Base-by-base conservation (phyloP, 106 monocot species). In the Acorus gramineus region DNA sequence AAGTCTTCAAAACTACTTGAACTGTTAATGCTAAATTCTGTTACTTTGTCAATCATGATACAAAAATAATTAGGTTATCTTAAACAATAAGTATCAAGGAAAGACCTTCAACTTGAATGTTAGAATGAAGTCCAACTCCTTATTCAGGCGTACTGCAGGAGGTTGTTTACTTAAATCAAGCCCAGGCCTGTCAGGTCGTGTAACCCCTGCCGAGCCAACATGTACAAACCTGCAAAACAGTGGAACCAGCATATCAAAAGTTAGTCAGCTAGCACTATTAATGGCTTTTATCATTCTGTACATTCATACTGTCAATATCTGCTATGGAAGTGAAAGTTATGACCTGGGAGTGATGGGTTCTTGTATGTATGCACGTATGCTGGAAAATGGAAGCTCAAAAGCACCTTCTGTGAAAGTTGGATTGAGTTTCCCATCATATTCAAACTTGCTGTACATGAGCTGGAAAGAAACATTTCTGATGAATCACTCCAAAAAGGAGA, bases 401-500 rank as follows among this genome's bases (percentile, higher is more conserved):
- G 76, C 55, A 44, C 91, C 91, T 84, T 91, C 96, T 2, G 66
- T 68, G 77, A 98, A 98, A 64, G 81, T 85, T 52, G 88, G 96
- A 61, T 98, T 98, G 50, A 98, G 83, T 68, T 81, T 91, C 11
- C 96, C 96, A 71, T 98, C 96, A 65, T 85, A 92, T 70, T 98
- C 96, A 71, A 91, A 98, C 75, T 98, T 98, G 80, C 96, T 91
- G 76, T 73, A 91, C 91, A 98, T 98, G 44, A 98, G 81, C 96
- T 98, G 80, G 28, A 81, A 68, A 52, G 69, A 44, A 44, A 61
- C 8, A 52, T 53, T 51, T 69, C 42, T 45, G 13, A 8, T 53
- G 3, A 46, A 57, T 11, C 7, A 28, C 42, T 44, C 6, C 10
- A 50, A 73, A n/a, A 53, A 7, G 7, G 4, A 49, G 6, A 46